These are phyloP conservation scores for Hericium alpestre DNA, from an alignment of 768 basidiomycete genomes.

Conservation along the genomic window DNA sequence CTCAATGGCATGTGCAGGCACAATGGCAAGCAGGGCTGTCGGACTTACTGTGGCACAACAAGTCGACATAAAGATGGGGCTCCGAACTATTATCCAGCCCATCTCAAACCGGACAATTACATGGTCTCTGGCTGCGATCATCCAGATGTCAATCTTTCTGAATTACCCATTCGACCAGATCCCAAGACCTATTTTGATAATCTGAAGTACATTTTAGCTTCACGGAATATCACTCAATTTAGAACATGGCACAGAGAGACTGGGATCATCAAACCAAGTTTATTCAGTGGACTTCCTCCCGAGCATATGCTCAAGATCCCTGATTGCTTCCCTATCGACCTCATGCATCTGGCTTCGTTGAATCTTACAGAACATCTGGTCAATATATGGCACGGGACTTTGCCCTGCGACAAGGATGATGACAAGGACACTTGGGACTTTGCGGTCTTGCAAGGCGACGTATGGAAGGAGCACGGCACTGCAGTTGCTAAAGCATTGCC, in stretches of 20 bases:
- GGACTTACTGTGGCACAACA: slow-evolving; percentile 19
- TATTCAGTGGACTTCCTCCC: slow-evolving; percentile 21
- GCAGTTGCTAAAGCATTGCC: slow-evolving; percentile 20
- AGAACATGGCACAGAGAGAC: slow-evolving; percentile 16
- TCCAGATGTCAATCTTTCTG: slow-evolving; percentile 18
- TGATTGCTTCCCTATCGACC: slow-evolving; percentile 21
- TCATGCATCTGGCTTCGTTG: slow-evolving; percentile 29
- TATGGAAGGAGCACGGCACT: slow-evolving; percentile 28
- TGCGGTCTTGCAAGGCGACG: slow-evolving; percentile 12
- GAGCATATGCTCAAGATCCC: slow-evolving; percentile 18
- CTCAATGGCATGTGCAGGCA: slow-evolving; percentile 28
- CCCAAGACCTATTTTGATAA: slow-evolving; percentile 5
- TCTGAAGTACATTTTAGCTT: slow-evolving; percentile 11
- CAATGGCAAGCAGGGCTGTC: slow-evolving; percentile 25
- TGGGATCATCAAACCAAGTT: slow-evolving; percentile 27
- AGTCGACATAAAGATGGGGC: slow-evolving; percentile 20
- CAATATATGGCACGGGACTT: slow-evolving; percentile 22
- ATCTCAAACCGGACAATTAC: slow-evolving; percentile 18
- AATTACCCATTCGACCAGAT: slow-evolving; percentile 1
- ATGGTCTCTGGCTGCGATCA: slow-evolving; percentile 19
- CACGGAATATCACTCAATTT: slow-evolving; percentile 19
- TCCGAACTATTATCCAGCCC: slow-evolving; percentile 24
- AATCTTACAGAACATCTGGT: slow-evolving; percentile 28
- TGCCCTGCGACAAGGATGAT: slow-evolving; percentile 17
- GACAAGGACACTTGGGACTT: slow-evolving; percentile 21